A percentile compares a stretch with the other conserved stretches of the same genome.
These are phyloP conservation scores for Claviceps monticola DNA, from an alignment of 2,329 filamentous ascomycete genomes.

Conservation along the genomic window DNA sequence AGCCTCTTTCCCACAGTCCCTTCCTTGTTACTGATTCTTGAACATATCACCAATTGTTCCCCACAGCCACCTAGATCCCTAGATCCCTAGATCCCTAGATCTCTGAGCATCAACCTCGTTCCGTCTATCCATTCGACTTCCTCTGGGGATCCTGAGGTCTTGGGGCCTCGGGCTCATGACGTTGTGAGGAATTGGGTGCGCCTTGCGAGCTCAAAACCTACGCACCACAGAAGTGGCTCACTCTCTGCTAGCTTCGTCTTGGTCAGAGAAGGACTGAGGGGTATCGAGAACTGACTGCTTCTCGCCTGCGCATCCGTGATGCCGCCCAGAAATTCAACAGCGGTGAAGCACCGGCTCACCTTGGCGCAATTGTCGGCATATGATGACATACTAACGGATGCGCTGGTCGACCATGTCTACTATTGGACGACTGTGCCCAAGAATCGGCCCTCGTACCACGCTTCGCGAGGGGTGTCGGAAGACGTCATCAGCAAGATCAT, in stretches of 20 bases:
- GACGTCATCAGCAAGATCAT: conserved; percentile 48
- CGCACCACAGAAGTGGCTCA: not conserved
- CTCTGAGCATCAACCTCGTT: too few relatives aligned
- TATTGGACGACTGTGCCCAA: conserved; percentile 97
- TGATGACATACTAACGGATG: conserved; percentile 92
- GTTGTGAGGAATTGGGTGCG: not conserved
- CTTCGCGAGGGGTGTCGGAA: conserved; percentile 63
- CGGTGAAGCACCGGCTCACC: conserved; percentile 57
- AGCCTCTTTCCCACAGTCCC: too few relatives aligned
- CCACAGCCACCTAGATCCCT: too few relatives aligned
- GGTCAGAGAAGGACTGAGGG: not conserved
- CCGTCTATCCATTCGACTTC: not conserved
- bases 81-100: too few relatives aligned
- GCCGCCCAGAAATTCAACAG: conserved; percentile 21
- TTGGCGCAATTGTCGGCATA: conserved; percentile 80
- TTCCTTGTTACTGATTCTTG: too few relatives aligned
- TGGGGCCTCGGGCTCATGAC: not conserved
- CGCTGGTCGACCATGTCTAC: conserved; percentile 85
- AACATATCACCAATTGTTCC: too few relatives aligned
- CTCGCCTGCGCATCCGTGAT: conserved; percentile 11
- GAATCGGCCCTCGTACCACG: conserved; percentile 74
- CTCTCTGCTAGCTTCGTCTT: not conserved
- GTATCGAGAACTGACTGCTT: not conserved
- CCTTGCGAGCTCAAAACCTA: not conserved
- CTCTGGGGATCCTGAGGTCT: not conserved